Evolutionary conservation across 495 filamentous ascomycete species (phyloP).

Genomic region (Letharia lupina): DNA sequence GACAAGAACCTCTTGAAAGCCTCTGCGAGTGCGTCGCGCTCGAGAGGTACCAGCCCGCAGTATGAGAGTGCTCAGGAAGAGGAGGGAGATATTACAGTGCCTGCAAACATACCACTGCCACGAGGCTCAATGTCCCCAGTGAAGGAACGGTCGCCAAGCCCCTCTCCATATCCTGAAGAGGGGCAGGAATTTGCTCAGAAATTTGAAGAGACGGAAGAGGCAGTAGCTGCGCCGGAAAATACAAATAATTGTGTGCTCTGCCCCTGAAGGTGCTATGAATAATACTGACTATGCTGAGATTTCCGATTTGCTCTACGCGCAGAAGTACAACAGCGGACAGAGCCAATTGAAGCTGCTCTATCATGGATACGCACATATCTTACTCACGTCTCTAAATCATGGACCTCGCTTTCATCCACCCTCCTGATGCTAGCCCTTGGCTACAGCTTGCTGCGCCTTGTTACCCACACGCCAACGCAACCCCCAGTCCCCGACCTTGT

Average conservation of each 20-base stretch:
- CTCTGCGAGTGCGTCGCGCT: slow-evolving; percentile 42
- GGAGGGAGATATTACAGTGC: slow-evolving; percentile 45
- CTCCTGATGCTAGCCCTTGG: slow-evolving; percentile 49
- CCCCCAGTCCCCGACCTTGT: slow-evolving; percentile 77
- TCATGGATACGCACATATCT: slow-evolving; percentile 51
- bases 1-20: slow-evolving; percentile 36
- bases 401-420: slow-evolving; percentile 51
- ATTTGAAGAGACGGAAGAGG: slow-evolving; percentile 30
- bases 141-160: slow-evolving; percentile 46
- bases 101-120: slow-evolving; percentile 51
- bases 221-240: slow-evolving; percentile 32
- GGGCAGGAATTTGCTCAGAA: slow-evolving; percentile 21
- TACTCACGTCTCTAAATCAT: slow-evolving; percentile 52
- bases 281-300: slow-evolving; percentile 44
- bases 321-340: slow-evolving; percentile 78
- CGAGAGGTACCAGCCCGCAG: slow-evolving; percentile 46
- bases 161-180: slow-evolving; percentile 30
- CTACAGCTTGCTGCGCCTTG: slow-evolving; percentile 49
- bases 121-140: slow-evolving; percentile 42
- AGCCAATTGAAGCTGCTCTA: slow-evolving; percentile 71
- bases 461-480: slow-evolving; percentile 58
- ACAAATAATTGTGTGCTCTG: slow-evolving; percentile 47
- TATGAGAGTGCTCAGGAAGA: slow-evolving; percentile 41
- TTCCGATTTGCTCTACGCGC: slow-evolving; percentile 78
- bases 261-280: not conserved